Percentiles rank a stretch among this genome's conserved stretches.
Conservation (phyloP, 306 rosid genomes). For the Quercus glauca region DNA sequence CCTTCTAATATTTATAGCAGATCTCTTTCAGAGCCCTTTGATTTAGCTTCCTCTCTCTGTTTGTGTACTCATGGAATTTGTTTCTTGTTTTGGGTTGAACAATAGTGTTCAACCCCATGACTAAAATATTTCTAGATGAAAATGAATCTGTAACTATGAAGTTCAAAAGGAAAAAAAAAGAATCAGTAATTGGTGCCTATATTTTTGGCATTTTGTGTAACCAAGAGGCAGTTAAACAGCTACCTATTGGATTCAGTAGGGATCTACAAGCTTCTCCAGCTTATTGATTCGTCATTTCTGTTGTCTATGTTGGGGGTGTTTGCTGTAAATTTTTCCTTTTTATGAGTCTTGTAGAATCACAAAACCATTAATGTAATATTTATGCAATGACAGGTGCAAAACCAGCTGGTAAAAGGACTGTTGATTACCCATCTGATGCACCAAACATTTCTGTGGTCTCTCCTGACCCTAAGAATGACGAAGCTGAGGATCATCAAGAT, state of each 20-base stretch:
- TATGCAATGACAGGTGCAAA: conserved; percentile 48
- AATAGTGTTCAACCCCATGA: neutral
- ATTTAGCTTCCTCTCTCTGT: too few relatives aligned
- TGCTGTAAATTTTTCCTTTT: neutral
- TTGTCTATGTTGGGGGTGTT: neutral
- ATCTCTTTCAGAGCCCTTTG: neutral
- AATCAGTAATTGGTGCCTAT: neutral
- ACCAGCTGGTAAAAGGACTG: conserved; percentile 39
- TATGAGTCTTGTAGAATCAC: neutral
- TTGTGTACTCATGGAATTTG: neutral
- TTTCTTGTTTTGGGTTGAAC: neutral
- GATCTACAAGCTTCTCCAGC: neutral
- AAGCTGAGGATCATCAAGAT: conserved; percentile 64
- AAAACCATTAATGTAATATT: conserved; percentile 14
- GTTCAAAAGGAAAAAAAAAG: too few relatives aligned
- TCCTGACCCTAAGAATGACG: conserved; percentile 54
- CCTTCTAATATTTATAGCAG: neutral
- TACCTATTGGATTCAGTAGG: neutral
- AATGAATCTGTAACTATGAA: too few relatives aligned
- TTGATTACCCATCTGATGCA: conserved; percentile 45
- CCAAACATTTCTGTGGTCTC: conserved; percentile 44
- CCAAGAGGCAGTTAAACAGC: neutral
- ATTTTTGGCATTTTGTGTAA: neutral
- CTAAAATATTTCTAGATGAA: neutral
- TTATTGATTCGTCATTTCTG: neutral